Evolutionary conservation across 805 yeast genomes (phyloP).

Genomic region (Candida namnaoensis): DNA sequence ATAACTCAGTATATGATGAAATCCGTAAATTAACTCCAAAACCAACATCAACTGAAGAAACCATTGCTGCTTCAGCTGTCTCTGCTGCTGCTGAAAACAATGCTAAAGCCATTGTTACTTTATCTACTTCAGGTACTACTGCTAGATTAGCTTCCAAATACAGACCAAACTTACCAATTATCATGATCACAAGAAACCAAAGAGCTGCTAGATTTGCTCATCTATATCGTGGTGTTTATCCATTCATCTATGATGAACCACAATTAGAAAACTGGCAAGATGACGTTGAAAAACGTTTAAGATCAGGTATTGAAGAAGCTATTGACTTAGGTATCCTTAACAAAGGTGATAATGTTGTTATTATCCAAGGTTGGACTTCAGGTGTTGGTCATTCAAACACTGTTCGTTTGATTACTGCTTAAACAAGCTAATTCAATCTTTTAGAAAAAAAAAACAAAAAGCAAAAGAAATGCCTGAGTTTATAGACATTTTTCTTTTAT

Average conservation of each 20-base stretch:
- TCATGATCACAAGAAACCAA: constrained; percentile 95
- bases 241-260: constrained; percentile 70
- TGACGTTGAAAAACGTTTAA: constrained; percentile 92
- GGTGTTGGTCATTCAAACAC: constrained; percentile 99
- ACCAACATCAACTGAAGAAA: constrained; percentile 92
- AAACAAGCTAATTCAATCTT: constrained; percentile 11
- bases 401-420: constrained; percentile 81
- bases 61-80: constrained; percentile 95
- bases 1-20: constrained; percentile 78
- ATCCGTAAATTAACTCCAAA: constrained; percentile 75
- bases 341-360: constrained; percentile 84
- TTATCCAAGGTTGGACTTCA: constrained; percentile 98
- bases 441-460: too few relatives aligned
- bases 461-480: too few relatives aligned
- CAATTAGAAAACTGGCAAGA: constrained; percentile 77
- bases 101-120: constrained; percentile 94
- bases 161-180: constrained; percentile 95
- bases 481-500: too few relatives aligned
- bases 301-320: constrained; percentile 89
- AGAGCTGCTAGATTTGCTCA: constrained; percentile 92
- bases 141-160: constrained; percentile 95
- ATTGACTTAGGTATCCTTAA: constrained; percentile 74
- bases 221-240: constrained; percentile 97
- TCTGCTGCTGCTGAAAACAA: constrained; percentile 93
- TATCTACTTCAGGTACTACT: constrained; percentile 91